Evolutionary conservation across 345 rosid genomes (phyloP).

Genomic region (Atalantia buxifolia): DNA sequence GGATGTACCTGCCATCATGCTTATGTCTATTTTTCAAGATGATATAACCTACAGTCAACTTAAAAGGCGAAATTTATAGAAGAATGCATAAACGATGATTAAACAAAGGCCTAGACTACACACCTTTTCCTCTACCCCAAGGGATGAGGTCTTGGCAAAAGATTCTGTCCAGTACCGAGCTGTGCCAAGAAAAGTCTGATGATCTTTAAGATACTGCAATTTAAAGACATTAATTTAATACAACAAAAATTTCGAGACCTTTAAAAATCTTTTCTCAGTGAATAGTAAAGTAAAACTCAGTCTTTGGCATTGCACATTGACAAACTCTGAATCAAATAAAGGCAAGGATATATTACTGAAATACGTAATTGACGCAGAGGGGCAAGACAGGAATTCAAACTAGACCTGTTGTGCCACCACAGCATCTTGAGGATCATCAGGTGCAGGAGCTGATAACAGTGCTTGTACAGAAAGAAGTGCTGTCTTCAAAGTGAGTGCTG

Average conservation of each 20-base stretch:
- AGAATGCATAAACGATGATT: neutral
- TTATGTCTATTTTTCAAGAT: neutral
- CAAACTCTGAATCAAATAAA: neutral
- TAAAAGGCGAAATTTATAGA: neutral
- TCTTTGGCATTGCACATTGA: neutral
- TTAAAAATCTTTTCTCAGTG: neutral
- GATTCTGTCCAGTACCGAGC: conserved; percentile 99
- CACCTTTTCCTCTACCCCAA: conserved; percentile 88
- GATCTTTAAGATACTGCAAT: conserved; percentile 78
- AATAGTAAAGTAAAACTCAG: neutral
- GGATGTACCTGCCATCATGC: neutral
- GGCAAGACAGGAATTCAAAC: conserved; percentile 11
- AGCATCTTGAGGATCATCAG: conserved; percentile 99
- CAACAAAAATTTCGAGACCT: neutral
- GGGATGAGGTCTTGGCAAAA: conserved; percentile 81
- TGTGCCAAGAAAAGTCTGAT: conserved; percentile 81
- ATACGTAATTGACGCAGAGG: neutral
- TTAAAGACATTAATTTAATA: conserved; percentile 1
- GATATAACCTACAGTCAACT: neutral
- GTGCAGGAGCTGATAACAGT: conserved; percentile 86
- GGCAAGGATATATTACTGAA: neutral
- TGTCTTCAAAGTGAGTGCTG: conserved; percentile 95
- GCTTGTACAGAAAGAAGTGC: conserved; percentile 98
- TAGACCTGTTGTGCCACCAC: conserved; percentile 97
- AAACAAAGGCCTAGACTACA: neutral